Evolutionary conservation across 768 basidiomycete species (phyloP), one percentile per base, ranked within the genome.

Genomic region (Tylopilus rubrobrunneus): DNA sequence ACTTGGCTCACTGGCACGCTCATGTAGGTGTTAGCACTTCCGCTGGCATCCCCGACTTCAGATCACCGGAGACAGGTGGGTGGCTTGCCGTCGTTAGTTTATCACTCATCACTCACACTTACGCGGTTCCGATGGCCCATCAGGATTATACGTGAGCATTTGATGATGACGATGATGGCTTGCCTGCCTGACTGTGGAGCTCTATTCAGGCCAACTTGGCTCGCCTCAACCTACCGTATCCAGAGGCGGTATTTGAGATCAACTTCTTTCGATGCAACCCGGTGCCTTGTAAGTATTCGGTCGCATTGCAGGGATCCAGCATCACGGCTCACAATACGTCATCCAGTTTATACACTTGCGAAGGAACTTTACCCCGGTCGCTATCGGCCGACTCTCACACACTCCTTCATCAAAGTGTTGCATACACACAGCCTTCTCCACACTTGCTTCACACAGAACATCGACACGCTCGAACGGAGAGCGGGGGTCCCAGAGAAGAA

Each of bases 241-340:
- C 95, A 0, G 95, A 98, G 64, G 95, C 95, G 0, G 94, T 98
- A 29, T 98, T 98, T 62, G 90, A 98, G 60, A 87, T 98, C 62
- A 74, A 76, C 46, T 98, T 86, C 74, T 95, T 98, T 76, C 76
- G 82, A 59, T 65, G 72, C 42, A 89, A 91, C 56, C 93, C 92
- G 4, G 73, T 83, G 15, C 90, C 92, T 31, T 92, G 90, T 90
- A 63, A 55, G 84, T 67, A 12, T 27, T 29, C 10, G 37, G 34
- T 45, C 21, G 25, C 19, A n/a, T 2, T 37, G 37, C 41, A 15
- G 21, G 31, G 25, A 10, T 19, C 28, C 36, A 8, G 44, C n/a
- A n/a, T 14, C 12, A 7, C 8, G 10, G 29, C 37, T 47, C 44
- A 62, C 9, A n/a, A 23, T 31, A 19, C 28, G 4, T 25, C 37